Percentiles rank a stretch among this genome's conserved stretches.
Evolutionary conservation across 2,329 filamentous ascomycete species (phyloP).

Genomic region (Aspergillus pseudoglaucus): DNA sequence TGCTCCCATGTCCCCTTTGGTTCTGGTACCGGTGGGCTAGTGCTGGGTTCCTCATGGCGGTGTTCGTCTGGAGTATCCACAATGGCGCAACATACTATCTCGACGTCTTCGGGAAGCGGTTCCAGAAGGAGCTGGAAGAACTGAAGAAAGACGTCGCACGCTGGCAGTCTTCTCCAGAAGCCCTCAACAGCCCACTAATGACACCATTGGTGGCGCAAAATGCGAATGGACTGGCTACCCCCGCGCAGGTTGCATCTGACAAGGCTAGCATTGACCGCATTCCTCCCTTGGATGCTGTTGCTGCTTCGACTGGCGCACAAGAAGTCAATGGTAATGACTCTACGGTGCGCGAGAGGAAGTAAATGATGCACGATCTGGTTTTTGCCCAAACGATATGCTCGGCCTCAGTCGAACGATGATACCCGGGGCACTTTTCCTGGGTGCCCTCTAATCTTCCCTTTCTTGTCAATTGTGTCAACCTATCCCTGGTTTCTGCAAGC

Average conservation of each 20-base stretch:
- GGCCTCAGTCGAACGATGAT: constrained; percentile 4
- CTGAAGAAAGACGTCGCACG: constrained; percentile 83
- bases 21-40: constrained; percentile 83
- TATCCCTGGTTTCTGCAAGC: too few relatives aligned
- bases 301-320: constrained; percentile 20
- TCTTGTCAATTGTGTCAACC: too few relatives aligned
- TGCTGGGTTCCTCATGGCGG: constrained; percentile 64
- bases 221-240: constrained; percentile 13
- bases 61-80: constrained; percentile 95
- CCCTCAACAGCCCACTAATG: constrained; percentile 23
- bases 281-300: constrained; percentile 29
- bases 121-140: constrained; percentile 90
- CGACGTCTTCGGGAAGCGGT: constrained; percentile 91
- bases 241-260: constrained; percentile 15
- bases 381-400: constrained; percentile 1
- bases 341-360: constrained; percentile 21
- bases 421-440: too few relatives aligned
- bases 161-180: constrained; percentile 58
- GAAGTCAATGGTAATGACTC: constrained; percentile 8
- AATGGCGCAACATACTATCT: constrained; percentile 98
- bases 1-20: constrained; percentile 92
- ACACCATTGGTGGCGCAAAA: constrained; percentile 16
- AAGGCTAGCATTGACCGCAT: constrained; percentile 28
- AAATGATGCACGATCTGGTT: constrained; percentile 2
- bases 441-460: too few relatives aligned